Evolutionary conservation across 257 asterid species (phyloP).

Genomic region (Linderniella brevidens): DNA sequence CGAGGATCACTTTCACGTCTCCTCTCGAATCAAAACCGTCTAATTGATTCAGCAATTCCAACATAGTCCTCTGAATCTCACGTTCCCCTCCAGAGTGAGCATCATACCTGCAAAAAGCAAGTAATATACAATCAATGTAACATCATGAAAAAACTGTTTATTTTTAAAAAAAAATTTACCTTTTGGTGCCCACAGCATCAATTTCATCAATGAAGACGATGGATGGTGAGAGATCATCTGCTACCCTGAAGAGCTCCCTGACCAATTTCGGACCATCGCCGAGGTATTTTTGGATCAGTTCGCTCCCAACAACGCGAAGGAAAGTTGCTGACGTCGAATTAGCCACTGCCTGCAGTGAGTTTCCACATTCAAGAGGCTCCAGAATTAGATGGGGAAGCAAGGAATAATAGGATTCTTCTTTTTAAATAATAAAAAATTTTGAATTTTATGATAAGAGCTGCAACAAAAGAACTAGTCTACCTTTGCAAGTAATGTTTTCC

Average conservation of each 20-base stretch:
- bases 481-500: conserved; percentile 84
- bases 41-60: no score
- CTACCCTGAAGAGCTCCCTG: no score
- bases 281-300: conserved; percentile 73
- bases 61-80: conserved; percentile 44
- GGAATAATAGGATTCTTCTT: no score
- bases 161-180: conserved; percentile 17
- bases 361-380: no score
- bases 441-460: no score
- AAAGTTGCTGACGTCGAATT: conserved; percentile 59
- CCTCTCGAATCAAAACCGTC: no score
- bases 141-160: no score
- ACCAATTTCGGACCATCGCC: conserved; percentile 21
- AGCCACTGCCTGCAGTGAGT: no score
- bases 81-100: conserved; percentile 98
- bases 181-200: conserved; percentile 87
- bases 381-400: no score
- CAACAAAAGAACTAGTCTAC: conserved; percentile 76
- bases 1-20: no score
- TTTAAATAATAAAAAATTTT: no score
- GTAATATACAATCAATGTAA: no score
- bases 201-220: conserved; percentile 90
- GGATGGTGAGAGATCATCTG: conserved; percentile 29
- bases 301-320: conserved; percentile 94
- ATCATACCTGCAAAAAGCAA: conserved; percentile 36